Evolutionary conservation across 306 rosid species (phyloP), one percentile per base, ranked within the genome.

Genomic region (Rosa persica): DNA sequence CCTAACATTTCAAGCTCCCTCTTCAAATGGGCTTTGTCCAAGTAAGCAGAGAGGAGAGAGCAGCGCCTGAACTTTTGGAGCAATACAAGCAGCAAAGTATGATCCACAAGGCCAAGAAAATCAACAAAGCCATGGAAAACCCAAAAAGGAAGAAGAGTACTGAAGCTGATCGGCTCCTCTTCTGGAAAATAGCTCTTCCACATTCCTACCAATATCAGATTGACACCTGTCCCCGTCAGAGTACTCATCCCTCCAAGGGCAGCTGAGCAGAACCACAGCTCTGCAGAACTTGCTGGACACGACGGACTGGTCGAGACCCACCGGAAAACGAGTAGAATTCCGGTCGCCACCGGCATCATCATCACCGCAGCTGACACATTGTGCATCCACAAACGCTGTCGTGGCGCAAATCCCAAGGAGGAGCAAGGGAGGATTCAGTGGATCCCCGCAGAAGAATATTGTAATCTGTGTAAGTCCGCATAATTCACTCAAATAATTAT

Each of bases 271-370:
- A 36, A 90, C 78, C 77, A 94, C 98, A n/a, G 98, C 98, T 22
- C 90, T 81, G 82, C 97, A 83, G 80, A 92, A 94, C 70, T 89
- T 89, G 79, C 72, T 81, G 1, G 85, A 83, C 2, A 54, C 75
- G 25, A 61, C 72, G 2, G 97, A 72, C 67, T 87, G 92, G 44
- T 77, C 85, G 0, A 81, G 25, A 6, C 71, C 78, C 67, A 75
- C 61, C 2, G 98, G 94, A 19, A 94, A 76, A 3, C 92, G 76
- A 27, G 93, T 0, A 94, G 78, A 74, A 94, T 82, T 48, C 98
- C 98, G 0, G 91, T 89, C 8, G 98, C 97, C 36, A 94, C 92
- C 22, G 97, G 97, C 97, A 94, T 94, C 98, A 94, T 92, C 88
- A 94, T 82, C 79, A 92, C 89, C 30, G 96, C 90, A 0, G 96